Percentiles rank a stretch among this genome's conserved stretches.
phyloP scores from a whole-genome alignment of 1,139 yeast genomes.

The Nakaseomyces bracarensis region DNA sequence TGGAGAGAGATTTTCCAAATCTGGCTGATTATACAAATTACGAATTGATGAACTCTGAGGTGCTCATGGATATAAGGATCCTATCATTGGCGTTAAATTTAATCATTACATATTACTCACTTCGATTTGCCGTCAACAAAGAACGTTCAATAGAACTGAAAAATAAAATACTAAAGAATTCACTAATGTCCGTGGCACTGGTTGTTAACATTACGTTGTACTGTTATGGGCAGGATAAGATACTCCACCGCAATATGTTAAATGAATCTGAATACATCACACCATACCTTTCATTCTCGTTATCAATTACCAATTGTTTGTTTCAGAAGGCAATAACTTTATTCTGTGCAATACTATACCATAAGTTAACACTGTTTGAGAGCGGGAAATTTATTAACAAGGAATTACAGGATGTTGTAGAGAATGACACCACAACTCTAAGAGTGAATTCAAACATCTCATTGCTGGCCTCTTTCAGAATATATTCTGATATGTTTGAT shows the following conservation, averaged over 20 bases:
- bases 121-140: conserved; percentile 2
- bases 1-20: conserved; percentile 20
- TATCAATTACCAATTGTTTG: conserved; percentile 2
- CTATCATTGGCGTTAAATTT: conserved; percentile 6
- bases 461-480: conserved; percentile 13
- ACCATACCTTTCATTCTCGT: conserved; percentile 7
- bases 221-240: conserved; percentile 10
- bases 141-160: conserved; percentile 2
- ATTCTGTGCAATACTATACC: conserved; percentile 16
- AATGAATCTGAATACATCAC: conserved; percentile 3
- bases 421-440: conserved; percentile 16
- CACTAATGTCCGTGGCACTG: conserved; percentile 8
- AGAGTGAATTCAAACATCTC: conserved; percentile 9
- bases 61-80: conserved; percentile 13
- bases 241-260: conserved; percentile 2
- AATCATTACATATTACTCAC: conserved; percentile 2
- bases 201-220: conserved; percentile 8
- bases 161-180: conserved; percentile 4
- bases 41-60: conserved; percentile 10
- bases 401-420: conserved; percentile 6
- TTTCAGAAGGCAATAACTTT: conserved; percentile 13
- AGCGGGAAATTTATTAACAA: conserved; percentile 11
- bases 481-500: conserved; percentile 16
- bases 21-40: conserved; percentile 16
- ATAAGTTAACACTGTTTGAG: conserved; percentile 18